A percentile compares a stretch with the other conserved stretches of the same genome.
Conservation (phyloP, 257 asterid genomes). For the Pogostemon cablin region DNA sequence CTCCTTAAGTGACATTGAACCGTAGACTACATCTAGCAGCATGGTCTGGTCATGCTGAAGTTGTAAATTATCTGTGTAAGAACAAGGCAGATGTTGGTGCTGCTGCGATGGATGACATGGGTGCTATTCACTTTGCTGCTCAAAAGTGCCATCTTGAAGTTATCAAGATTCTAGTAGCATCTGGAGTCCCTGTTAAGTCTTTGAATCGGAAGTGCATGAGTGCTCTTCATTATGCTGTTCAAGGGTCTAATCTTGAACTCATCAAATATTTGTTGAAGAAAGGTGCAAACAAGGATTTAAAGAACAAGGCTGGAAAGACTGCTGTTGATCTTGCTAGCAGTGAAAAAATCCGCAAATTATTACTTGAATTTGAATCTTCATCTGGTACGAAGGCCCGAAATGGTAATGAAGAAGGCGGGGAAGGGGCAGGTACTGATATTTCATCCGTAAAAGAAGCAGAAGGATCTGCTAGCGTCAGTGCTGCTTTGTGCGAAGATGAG, state of each 20-base stretch:
- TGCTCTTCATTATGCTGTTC: constrained; percentile 91
- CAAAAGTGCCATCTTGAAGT: constrained; percentile 90
- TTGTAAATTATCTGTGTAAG: constrained; percentile 74
- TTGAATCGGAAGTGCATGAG: constrained; percentile 87
- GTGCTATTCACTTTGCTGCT: constrained; percentile 94
- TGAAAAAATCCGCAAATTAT: constrained; percentile 57
- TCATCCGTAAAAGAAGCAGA: constrained; percentile 36
- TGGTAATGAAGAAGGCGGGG: constrained; percentile 40
- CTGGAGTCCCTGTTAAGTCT: constrained; percentile 73
- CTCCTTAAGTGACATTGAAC: constrained; percentile 39
- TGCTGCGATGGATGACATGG: constrained; percentile 99
- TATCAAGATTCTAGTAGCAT: constrained; percentile 57
- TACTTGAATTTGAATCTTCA: constrained; percentile 47
- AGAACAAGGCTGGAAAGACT: constrained; percentile 82
- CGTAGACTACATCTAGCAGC: constrained; percentile 94
- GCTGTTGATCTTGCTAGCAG: constrained; percentile 73
- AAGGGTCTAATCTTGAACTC: constrained; percentile 78
- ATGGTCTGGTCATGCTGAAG: constrained; percentile 85
- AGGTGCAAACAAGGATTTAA: constrained; percentile 60
- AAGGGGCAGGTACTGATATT: constrained; percentile 32
- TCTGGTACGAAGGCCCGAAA: constrained; percentile 34
- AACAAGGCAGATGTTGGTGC: constrained; percentile 92
- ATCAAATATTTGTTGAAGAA: constrained; percentile 76
- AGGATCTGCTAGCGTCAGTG: constrained; percentile 27
- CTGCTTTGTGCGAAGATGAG: constrained; percentile 37